Conservation (phyloP, 1,139 yeast genomes). For the Hyphopichia pseudoburtonii region DNA sequence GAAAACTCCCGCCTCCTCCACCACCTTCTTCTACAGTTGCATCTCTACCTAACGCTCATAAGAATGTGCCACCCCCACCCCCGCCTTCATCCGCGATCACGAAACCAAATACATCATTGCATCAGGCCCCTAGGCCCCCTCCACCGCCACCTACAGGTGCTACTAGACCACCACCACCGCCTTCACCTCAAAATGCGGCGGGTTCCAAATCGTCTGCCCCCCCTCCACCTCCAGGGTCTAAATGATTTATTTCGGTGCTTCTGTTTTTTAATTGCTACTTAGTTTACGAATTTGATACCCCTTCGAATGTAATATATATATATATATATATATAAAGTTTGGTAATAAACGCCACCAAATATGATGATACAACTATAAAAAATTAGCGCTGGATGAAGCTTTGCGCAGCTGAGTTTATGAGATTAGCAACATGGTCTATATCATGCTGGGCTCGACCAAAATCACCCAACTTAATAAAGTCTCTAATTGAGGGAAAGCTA, state of each 20-base stretch:
- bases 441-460: conserved; percentile 58
- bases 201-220: too few relatives aligned
- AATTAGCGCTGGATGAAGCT: neutral
- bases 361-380: too few relatives aligned
- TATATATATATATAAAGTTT: too few relatives aligned
- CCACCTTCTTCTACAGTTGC: neutral
- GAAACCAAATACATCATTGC: conserved; percentile 13
- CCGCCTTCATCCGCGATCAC: conserved; percentile 11
- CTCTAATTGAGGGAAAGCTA: conserved; percentile 76
- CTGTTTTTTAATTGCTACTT: neutral
- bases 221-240: conserved; percentile 21
- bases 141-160: conserved; percentile 17
- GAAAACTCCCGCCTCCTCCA: conserved; percentile 4
- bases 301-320: too few relatives aligned
- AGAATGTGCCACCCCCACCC: conserved; percentile 6
- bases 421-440: conserved; percentile 45
- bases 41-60: neutral
- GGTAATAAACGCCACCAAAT: neutral
- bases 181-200: conserved; percentile 6
- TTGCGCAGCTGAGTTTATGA: conserved; percentile 25
- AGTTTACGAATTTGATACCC: neutral
- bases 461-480: conserved; percentile 51
- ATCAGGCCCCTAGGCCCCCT: conserved; percentile 20
- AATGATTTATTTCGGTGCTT: neutral
- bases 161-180: conserved; percentile 22